Evolutionary conservation across 73 alveolate genomes (phyloP), one percentile per base, ranked within the genome.

Genomic region (Breviolum minutum): DNA sequence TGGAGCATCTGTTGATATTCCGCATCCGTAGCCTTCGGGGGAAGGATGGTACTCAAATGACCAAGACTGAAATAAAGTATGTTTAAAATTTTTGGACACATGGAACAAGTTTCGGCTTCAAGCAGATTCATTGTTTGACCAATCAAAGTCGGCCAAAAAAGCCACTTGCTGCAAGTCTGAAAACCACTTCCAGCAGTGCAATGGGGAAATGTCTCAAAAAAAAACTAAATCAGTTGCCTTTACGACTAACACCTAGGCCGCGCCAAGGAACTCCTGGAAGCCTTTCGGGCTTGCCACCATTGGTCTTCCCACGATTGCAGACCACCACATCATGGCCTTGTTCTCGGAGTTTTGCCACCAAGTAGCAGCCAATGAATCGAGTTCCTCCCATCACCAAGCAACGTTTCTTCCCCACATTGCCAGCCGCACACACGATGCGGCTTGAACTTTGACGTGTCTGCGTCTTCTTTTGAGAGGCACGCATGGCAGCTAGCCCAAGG

Each of bases 381-480:
- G 97, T 92, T 64, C 97, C 97, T 2, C 97, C 97, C 97, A 92
- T 92, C 40, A 92, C 97, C 90, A 92, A 48, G 88, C 97, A 90
- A 26, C 97, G n/a, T 69, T 90, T 90, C 87, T 90, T 54, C 40
- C 97, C 97, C 24, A 27, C 87, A 9, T 26, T 84, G 11, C 63
- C 96, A 8, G 97, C 97, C 0, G 97, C 97, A 30, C 97, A 90
- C 17, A 63, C 97, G 22, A 90, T 88, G 10, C 88, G 97, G 87
- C 97, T 90, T 87, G 97, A 30, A 64, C 64, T 73, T 3, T 81
- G 62, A 73, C 30, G 84, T 19, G 95, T 26, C 8, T 32, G 66
- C 7, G 95, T n/a, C 20, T 24, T 83, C 54, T 20, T 24, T 3
- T 48, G n/a, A 8, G 73, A 48, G 73, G 86, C 73, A 27, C 95